Evolutionary conservation across 2,329 filamentous ascomycete genomes (phyloP).

Genomic region (Phialocephala sp.): DNA sequence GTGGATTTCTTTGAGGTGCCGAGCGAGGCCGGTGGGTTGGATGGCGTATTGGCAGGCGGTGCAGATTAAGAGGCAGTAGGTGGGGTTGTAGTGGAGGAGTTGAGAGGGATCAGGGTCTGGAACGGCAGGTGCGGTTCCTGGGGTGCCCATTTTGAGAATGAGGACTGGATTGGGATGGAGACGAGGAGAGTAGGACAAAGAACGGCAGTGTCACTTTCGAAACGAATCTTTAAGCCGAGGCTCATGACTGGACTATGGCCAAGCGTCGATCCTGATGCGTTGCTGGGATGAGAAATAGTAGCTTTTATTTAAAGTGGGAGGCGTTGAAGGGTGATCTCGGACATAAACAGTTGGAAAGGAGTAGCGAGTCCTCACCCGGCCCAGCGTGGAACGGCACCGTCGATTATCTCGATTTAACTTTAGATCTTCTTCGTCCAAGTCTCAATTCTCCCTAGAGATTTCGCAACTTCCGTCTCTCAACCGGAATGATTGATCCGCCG

Average conservation of each 20-base stretch:
- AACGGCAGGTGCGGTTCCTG: constrained; percentile 9
- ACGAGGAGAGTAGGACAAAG: neutral
- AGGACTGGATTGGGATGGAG: neutral
- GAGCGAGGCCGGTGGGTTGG: constrained; percentile 32
- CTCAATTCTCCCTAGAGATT: too few species aligned
- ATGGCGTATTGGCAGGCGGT: constrained; percentile 37
- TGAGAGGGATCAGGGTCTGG: constrained; percentile 21
- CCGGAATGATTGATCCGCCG: too few species aligned
- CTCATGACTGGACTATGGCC: too few species aligned
- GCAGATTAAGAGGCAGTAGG: constrained; percentile 36
- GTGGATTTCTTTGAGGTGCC: constrained; percentile 39
- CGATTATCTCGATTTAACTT: constrained; percentile 12
- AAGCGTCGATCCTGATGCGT: neutral
- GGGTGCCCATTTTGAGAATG: neutral
- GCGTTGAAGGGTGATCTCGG: neutral
- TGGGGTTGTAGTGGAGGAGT: constrained; percentile 34
- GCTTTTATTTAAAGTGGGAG: too few species aligned
- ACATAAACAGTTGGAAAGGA: neutral
- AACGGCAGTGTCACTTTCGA: too few species aligned
- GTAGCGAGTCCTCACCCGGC: neutral
- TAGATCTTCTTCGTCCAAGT: neutral
- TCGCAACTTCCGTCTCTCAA: too few species aligned
- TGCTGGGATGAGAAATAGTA: neutral
- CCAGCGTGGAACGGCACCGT: constrained; percentile 15
- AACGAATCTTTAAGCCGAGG: too few species aligned